phyloP scores from a whole-genome alignment of 2,329 filamentous ascomycete genomes.

The Diplodia intermedia region DNA sequence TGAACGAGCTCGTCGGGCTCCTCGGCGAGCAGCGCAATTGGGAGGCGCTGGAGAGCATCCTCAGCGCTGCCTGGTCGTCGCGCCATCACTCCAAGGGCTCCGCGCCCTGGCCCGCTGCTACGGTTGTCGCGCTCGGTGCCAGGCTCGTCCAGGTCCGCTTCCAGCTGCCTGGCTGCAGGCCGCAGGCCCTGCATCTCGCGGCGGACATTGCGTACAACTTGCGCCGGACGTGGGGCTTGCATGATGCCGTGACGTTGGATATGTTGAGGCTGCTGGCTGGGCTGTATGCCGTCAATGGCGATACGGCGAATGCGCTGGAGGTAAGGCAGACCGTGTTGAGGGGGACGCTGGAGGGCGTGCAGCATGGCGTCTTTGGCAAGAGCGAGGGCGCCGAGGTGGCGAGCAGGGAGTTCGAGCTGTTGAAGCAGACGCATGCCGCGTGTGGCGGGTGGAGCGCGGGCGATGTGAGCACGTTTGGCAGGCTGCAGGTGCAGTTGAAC shows the following conservation, averaged over 20 bases:
- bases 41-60: constrained; percentile 48
- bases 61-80: constrained; percentile 46
- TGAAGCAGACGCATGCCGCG: constrained; percentile 47
- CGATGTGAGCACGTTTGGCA: constrained; percentile 56
- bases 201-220: constrained; percentile 64
- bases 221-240: constrained; percentile 59
- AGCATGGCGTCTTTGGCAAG: constrained; percentile 35
- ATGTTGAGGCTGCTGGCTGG: constrained; percentile 58
- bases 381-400: constrained; percentile 40
- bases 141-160: constrained; percentile 61
- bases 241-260: constrained; percentile 56
- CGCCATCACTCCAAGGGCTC: constrained; percentile 42
- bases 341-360: constrained; percentile 40
- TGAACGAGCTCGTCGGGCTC: constrained; percentile 54
- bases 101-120: constrained; percentile 41
- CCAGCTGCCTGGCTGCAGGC: constrained; percentile 48
- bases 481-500: constrained; percentile 55
- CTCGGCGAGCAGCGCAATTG: constrained; percentile 56
- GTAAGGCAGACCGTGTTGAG: constrained; percentile 44
- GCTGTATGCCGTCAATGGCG: constrained; percentile 54
- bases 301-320: constrained; percentile 43
- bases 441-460: constrained; percentile 54
- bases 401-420: constrained; percentile 43
- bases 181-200: constrained; percentile 52
- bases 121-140: constrained; percentile 59